Evolutionary conservation across 2,329 filamentous ascomycete genomes (phyloP).

Genomic region (Exophiala dermatitidis): DNA sequence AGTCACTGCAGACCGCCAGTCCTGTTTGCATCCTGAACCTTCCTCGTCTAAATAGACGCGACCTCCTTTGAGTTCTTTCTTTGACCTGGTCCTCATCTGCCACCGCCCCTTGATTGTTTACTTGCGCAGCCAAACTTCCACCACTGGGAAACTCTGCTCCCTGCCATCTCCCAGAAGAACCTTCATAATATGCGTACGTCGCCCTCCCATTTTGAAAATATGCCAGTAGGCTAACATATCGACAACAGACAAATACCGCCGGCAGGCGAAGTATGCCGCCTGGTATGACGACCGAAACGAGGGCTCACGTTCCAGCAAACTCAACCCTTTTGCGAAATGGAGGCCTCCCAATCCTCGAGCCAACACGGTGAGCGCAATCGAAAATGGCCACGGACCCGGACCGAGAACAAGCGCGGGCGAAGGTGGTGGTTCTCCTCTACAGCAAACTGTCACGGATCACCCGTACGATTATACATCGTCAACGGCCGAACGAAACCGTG

Average conservation of each 20-base stretch:
- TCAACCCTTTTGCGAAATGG: slow-evolving; percentile 23
- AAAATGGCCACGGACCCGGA: slow-evolving; percentile 13
- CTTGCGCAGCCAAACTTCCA: neutral
- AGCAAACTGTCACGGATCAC: slow-evolving; percentile 13
- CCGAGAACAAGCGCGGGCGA: neutral
- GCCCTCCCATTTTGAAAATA: neutral
- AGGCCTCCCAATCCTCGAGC: slow-evolving; percentile 6
- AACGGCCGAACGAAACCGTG: slow-evolving; percentile 4
- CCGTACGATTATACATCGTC: slow-evolving; percentile 14
- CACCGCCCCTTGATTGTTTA: neutral
- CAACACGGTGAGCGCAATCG: slow-evolving; percentile 8
- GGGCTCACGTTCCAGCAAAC: slow-evolving; percentile 4
- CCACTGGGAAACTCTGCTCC: neutral
- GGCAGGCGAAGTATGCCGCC: slow-evolving; percentile 23
- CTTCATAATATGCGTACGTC: slow-evolving; percentile 18
- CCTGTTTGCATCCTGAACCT: neutral
- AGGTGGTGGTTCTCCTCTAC: slow-evolving; percentile 7
- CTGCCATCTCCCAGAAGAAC: neutral
- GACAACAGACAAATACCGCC: slow-evolving; percentile 22
- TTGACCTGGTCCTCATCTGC: neutral
- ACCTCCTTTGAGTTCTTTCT: neutral
- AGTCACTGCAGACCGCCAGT: neutral
- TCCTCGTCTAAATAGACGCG: neutral
- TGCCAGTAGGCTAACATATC: too few relatives aligned
- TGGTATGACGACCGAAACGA: slow-evolving; percentile 24